Evolutionary conservation across 345 rosid species (phyloP).

Genomic region (Populus nigra): DNA sequence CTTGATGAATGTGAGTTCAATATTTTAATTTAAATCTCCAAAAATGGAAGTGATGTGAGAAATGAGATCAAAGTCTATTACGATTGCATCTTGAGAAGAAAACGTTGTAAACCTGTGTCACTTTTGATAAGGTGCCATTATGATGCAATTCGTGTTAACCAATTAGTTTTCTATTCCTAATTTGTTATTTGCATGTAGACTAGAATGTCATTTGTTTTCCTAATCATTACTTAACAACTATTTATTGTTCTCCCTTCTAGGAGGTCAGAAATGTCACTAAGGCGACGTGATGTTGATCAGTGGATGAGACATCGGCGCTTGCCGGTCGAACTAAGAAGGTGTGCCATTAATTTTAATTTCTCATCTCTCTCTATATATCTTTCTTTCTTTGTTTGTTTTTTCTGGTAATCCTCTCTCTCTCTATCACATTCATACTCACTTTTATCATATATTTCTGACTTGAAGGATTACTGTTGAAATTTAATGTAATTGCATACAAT

Average conservation of each 20-base stretch:
- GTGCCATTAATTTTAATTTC: not conserved
- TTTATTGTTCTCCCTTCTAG: constrained; percentile 34
- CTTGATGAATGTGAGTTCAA: not conserved
- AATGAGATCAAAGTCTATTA: not conserved
- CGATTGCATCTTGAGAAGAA: not conserved
- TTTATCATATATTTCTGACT: not conserved
- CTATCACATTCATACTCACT: not conserved
- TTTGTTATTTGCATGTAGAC: not conserved
- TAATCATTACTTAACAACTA: not conserved
- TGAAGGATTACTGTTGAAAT: constrained; percentile 3
- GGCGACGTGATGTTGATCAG: constrained; percentile 86
- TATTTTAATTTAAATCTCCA: not conserved
- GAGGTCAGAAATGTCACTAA: constrained; percentile 76
- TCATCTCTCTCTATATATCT: not conserved
- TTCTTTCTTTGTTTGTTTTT: not conserved
- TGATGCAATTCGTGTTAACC: not conserved
- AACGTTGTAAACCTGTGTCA: not conserved
- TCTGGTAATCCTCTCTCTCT: not conserved
- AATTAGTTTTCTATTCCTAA: not conserved
- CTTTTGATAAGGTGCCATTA: not conserved
- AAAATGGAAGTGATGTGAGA: not conserved
- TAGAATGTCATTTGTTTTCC: not conserved
- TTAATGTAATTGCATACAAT: not conserved
- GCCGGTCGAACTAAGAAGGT: constrained; percentile 69
- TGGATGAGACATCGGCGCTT: constrained; percentile 94